These are phyloP conservation scores for Termitomyces sp. DNA, from an alignment of 768 basidiomycete genomes.

Conservation along the genomic window DNA sequence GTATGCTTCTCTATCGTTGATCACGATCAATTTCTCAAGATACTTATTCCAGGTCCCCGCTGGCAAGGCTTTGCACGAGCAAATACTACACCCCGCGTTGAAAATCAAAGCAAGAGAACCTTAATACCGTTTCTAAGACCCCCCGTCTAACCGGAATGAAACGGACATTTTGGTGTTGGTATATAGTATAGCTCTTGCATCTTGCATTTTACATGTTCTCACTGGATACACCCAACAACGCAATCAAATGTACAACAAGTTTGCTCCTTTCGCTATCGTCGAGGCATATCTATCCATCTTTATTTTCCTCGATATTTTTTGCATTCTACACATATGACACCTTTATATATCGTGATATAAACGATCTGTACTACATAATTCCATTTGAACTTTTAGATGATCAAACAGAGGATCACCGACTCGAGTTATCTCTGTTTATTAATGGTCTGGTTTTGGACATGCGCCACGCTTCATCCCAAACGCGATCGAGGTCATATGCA, in stretches of 20 bases:
- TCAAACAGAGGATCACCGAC: no score
- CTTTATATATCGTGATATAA: not conserved
- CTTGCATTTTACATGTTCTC: not conserved
- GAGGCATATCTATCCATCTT: not conserved
- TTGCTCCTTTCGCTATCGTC: not conserved
- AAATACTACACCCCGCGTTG: slow-evolving; percentile 63
- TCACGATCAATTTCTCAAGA: slow-evolving; percentile 2
- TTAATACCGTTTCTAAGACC: not conserved
- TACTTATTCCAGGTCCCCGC: slow-evolving; percentile 60
- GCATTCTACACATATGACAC: not conserved
- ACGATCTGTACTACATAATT: not conserved
- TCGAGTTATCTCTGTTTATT: not conserved
- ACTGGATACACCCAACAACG: not conserved
- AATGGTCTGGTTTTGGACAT: not conserved
- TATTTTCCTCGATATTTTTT: not conserved
- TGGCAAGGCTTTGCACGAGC: slow-evolving; percentile 92
- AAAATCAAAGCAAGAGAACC: slow-evolving; percentile 14
- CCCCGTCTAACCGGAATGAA: not conserved
- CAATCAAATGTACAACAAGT: slow-evolving; percentile 8
- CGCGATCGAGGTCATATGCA: no score
- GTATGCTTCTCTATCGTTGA: slow-evolving; percentile 31
- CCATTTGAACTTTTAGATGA: not conserved
- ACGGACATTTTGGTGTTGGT: not conserved
- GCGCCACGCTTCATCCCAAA: not conserved
- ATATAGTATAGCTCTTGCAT: not conserved